Conservation (phyloP, 179 eudicot species). For the Silene noctiflora region DNA sequence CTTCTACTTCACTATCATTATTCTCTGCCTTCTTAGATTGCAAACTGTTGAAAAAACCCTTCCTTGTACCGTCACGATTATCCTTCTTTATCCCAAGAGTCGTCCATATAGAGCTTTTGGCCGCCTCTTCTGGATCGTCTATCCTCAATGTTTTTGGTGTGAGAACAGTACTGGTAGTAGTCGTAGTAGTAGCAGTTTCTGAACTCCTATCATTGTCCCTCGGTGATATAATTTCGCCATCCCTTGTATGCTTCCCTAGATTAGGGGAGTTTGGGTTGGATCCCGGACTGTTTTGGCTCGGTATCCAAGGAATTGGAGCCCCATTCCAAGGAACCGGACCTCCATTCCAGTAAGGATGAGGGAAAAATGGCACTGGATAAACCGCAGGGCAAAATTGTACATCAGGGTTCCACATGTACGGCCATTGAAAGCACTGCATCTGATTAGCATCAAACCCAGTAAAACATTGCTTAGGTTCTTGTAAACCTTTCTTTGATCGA, state of each 20-base stretch:
- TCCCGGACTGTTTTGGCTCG: conserved; percentile 11
- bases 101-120: conserved; percentile 30
- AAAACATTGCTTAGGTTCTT: conserved; percentile 21
- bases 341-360: conserved; percentile 67
- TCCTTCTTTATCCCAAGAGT: conserved; percentile 37
- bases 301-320: conserved; percentile 17
- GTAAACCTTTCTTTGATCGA: conserved; percentile 10
- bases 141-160: conserved; percentile 28
- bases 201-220: conserved; percentile 23
- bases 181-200: conserved; percentile 6
- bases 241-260: conserved; percentile 35
- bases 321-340: conserved; percentile 24
- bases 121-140: conserved; percentile 27
- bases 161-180: background rate
- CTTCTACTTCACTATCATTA: conserved; percentile 12
- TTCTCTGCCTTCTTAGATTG: conserved; percentile 21
- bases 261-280: conserved; percentile 25
- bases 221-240: conserved; percentile 15
- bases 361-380: conserved; percentile 27
- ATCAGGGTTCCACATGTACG: conserved; percentile 28
- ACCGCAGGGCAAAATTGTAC: conserved; percentile 22
- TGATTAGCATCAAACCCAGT: conserved; percentile 13
- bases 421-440: conserved; percentile 31
- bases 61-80: conserved; percentile 36
- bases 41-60: conserved; percentile 23